phyloP scores from a whole-genome alignment of 108 stramenopile genomes.

The Cyclotella baltica region DNA sequence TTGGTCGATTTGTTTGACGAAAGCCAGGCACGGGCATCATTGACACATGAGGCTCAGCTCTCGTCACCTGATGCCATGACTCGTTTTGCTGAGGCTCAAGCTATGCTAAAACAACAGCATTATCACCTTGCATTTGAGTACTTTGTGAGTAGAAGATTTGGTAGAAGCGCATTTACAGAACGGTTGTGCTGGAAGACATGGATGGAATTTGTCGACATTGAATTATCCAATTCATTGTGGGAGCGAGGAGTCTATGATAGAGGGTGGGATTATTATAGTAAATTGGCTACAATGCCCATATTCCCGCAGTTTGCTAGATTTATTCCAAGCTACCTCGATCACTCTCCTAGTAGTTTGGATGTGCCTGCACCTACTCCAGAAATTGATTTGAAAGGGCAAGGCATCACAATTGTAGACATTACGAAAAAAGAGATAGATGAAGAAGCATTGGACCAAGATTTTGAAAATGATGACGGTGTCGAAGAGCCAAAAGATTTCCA shows the following conservation, averaged over 20 bases:
- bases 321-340: constrained; percentile 88
- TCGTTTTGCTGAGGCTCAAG: constrained; percentile 82
- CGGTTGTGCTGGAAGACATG: constrained; percentile 81
- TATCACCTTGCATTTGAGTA: constrained; percentile 63
- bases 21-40: constrained; percentile 20
- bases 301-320: constrained; percentile 82
- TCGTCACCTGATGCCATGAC: constrained; percentile 85
- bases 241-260: constrained; percentile 77
- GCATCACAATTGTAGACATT: constrained; percentile 84
- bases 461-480: constrained; percentile 29
- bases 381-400: constrained; percentile 64
- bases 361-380: constrained; percentile 35
- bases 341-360: constrained; percentile 46
- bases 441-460: constrained; percentile 50
- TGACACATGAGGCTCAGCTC: constrained; percentile 36
- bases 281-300: constrained; percentile 76
- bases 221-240: constrained; percentile 63
- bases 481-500: constrained; percentile 26
- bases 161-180: constrained; percentile 66
- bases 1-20: constrained; percentile 80
- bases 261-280: constrained; percentile 79
- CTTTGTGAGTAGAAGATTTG: constrained; percentile 69
- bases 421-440: constrained; percentile 81
- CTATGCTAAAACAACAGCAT: constrained; percentile 68
- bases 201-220: constrained; percentile 57